A percentile compares a stretch with the other conserved stretches of the same genome.
phyloP scores from a whole-genome alignment of 768 basidiomycete species.

The Lactifluus hygrophoroides region DNA sequence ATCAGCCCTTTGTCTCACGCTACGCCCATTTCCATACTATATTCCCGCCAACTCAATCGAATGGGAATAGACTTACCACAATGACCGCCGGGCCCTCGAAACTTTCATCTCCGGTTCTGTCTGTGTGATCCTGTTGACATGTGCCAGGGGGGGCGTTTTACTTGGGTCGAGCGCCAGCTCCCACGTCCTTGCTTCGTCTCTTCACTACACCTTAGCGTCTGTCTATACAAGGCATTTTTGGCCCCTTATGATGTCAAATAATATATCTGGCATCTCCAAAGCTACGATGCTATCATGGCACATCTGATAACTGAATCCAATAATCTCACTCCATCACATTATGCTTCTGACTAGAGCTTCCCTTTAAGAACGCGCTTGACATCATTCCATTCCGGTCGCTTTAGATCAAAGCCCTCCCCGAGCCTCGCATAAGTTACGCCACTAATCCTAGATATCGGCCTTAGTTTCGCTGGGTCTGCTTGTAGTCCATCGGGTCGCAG shows the following conservation, averaged over 20 bases:
- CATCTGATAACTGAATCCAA: conserved; percentile 13
- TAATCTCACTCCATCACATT: neutral
- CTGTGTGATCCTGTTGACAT: conserved; percentile 8
- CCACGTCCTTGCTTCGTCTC: conserved; percentile 17
- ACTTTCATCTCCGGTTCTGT: conserved; percentile 7
- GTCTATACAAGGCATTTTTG: neutral
- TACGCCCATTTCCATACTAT: neutral
- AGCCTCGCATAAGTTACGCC: conserved; percentile 44
- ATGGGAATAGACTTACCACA: neutral
- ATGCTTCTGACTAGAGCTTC: conserved; percentile 1
- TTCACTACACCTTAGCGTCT: neutral
- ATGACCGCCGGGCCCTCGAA: neutral
- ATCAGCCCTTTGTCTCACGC: neutral
- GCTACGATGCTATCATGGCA: neutral
- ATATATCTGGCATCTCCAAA: conserved; percentile 10
- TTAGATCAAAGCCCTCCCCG: conserved; percentile 40
- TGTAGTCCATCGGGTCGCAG: conserved; percentile 33
- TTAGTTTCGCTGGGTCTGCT: conserved; percentile 42
- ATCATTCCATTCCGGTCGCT: conserved; percentile 33
- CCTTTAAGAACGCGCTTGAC: conserved; percentile 28
- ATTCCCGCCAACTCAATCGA: neutral
- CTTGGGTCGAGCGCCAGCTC: conserved; percentile 6
- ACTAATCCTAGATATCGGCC: conserved; percentile 46
- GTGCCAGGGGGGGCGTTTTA: neutral
- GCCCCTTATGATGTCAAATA: conserved; percentile 8